phyloP scores from a whole-genome alignment of 2,329 filamentous ascomycete species.

The Fusarium humuli region DNA sequence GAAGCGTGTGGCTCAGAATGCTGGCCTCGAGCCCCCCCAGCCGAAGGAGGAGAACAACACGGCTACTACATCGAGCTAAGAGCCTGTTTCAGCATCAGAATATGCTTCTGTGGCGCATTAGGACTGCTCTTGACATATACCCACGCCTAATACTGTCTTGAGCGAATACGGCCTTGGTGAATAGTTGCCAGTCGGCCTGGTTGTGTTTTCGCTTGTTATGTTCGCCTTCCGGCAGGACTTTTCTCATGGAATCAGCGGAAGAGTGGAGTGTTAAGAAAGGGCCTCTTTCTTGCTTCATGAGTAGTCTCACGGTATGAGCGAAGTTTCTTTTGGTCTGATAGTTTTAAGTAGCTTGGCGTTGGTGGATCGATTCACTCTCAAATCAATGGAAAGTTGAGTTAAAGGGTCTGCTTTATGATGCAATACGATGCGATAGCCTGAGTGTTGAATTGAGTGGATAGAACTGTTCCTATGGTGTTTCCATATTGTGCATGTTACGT shows the following conservation, averaged over 20 bases:
- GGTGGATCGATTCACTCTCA: constrained; percentile 42
- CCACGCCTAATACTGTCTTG: constrained; percentile 32
- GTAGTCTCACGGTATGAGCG: constrained; percentile 24
- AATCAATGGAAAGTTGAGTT: constrained; percentile 20
- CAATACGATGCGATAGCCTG: constrained; percentile 36
- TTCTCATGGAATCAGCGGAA: constrained; percentile 16
- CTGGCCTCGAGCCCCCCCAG: constrained; percentile 62
- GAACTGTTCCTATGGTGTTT: background rate
- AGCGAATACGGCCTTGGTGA: background rate
- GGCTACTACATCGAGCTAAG: constrained; percentile 48
- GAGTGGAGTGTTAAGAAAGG: constrained; percentile 4
- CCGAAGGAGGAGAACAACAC: constrained; percentile 53
- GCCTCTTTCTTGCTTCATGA: constrained; percentile 27
- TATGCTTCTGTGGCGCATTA: constrained; percentile 10
- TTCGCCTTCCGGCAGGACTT: constrained; percentile 8
- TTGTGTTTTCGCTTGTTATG: constrained; percentile 26
- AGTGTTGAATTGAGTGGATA: constrained; percentile 35
- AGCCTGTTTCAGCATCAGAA: constrained; percentile 31
- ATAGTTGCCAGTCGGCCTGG: constrained; percentile 14
- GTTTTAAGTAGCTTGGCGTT: constrained; percentile 47
- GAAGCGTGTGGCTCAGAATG: constrained; percentile 75
- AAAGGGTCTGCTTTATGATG: constrained; percentile 27
- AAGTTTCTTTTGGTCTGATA: constrained; percentile 31
- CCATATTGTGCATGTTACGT: background rate
- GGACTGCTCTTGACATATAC: constrained; percentile 42